These are phyloP conservation scores for Phytophthora syringae DNA, from an alignment of 352 stramenopile genomes.

Conservation along the genomic window DNA sequence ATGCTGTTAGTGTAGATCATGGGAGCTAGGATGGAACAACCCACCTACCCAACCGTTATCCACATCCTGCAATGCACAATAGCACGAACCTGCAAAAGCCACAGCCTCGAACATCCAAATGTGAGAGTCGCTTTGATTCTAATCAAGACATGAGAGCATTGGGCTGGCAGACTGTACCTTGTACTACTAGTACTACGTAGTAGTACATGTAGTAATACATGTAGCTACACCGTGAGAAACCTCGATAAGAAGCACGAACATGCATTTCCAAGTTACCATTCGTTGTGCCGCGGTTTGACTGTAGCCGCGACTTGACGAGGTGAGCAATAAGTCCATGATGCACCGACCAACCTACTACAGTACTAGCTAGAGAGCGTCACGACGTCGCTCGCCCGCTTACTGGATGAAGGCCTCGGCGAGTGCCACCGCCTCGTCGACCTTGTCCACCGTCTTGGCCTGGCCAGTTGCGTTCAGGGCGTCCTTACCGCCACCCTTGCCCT, in stretches of 20 bases:
- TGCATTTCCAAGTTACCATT: conserved; percentile 19
- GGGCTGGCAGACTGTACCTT: background rate
- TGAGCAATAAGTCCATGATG: conserved; percentile 14
- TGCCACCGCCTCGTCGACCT: conserved; percentile 69
- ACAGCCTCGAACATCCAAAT: no score
- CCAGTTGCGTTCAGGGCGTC: conserved; percentile 74
- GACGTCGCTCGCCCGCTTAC: conserved; percentile 38
- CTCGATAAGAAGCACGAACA: background rate
- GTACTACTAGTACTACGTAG: no score
- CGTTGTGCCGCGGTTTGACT: background rate
- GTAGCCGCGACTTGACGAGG: background rate
- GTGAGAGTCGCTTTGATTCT: no score
- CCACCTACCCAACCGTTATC: no score
- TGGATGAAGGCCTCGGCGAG: conserved; percentile 73
- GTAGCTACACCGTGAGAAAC: background rate
- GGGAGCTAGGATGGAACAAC: no score
- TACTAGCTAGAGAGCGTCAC: conserved; percentile 24
- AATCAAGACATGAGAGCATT: background rate
- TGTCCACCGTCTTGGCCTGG: conserved; percentile 81
- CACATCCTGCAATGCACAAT: no score
- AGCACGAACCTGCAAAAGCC: no score
- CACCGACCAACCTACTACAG: background rate
- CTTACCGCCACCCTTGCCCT: conserved; percentile 96
- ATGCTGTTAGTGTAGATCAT: no score
- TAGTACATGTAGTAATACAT: no score